A percentile compares a stretch with the other conserved stretches of the same genome.
These are phyloP conservation scores for Solanum infundibuliforme DNA, from an alignment of 257 asterid species.

Conservation along the genomic window DNA sequence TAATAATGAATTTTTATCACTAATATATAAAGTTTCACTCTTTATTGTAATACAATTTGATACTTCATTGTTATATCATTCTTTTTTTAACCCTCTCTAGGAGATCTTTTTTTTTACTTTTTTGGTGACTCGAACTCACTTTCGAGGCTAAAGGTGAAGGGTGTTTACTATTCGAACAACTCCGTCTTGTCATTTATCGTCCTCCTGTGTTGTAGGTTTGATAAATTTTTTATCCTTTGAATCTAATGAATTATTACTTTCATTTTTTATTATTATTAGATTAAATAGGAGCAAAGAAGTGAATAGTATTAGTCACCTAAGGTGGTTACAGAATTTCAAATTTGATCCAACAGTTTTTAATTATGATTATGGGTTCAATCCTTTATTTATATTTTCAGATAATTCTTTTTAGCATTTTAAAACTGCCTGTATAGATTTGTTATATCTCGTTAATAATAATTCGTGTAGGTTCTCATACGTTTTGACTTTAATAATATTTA, in stretches of 20 bases:
- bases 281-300: not conserved
- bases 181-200: too few relatives aligned
- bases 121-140: too few relatives aligned
- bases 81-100: too few relatives aligned
- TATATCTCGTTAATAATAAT: not conserved
- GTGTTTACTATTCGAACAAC: too few relatives aligned
- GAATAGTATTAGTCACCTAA: not conserved
- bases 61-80: too few relatives aligned
- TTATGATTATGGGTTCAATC: not conserved
- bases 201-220: too few relatives aligned
- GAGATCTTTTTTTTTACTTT: too few relatives aligned
- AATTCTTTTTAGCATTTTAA: not conserved
- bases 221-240: not conserved
- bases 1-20: not conserved
- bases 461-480: not conserved
- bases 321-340: not conserved
- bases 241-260: not conserved
- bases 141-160: fast-evolving
- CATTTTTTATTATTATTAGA: too few relatives aligned
- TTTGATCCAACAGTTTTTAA: not conserved
- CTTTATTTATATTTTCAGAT: not conserved
- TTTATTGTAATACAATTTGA: not conserved
- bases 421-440: not conserved
- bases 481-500: not conserved
- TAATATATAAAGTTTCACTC: not conserved